Evolutionary conservation across 139 green algal species (phyloP).

Genomic region (Edaphochlamys debaryana): DNA sequence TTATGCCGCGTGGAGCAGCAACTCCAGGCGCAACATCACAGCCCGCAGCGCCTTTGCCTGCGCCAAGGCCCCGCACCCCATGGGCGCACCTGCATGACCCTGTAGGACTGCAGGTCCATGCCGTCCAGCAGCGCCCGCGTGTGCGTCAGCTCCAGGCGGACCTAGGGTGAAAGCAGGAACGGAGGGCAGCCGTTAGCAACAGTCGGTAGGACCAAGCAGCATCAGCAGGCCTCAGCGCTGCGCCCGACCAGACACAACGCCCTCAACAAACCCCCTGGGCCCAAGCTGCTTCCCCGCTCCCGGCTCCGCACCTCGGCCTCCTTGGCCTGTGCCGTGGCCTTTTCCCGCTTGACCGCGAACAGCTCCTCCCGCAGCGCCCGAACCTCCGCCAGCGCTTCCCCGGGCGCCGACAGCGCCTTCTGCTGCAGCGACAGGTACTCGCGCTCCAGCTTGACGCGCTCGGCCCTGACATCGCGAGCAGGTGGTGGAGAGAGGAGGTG

Average conservation of each 20-base stretch:
- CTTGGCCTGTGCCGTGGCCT: conserved; percentile 60
- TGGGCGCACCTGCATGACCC: conserved; percentile 47
- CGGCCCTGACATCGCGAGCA: conserved; percentile 40
- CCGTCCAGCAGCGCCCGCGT: conserved; percentile 60
- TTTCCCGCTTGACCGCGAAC: conserved; percentile 61
- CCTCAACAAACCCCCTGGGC: too few relatives aligned
- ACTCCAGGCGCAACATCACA: too few relatives aligned
- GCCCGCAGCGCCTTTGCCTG: too few relatives aligned
- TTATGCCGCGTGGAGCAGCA: too few relatives aligned
- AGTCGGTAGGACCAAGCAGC: too few relatives aligned
- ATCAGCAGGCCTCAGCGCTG: too few relatives aligned
- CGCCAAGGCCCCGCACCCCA: too few relatives aligned
- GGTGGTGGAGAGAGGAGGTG: too few relatives aligned
- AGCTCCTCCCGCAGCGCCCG: conserved; percentile 63
- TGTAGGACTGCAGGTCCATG: conserved; percentile 59
- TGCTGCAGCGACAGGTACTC: conserved; percentile 66
- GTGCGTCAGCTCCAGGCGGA: conserved; percentile 48
- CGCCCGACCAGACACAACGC: too few relatives aligned
- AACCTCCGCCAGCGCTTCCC: conserved; percentile 56
- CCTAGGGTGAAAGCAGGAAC: neutral
- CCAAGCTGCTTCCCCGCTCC: neutral
- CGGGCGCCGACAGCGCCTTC: conserved; percentile 56
- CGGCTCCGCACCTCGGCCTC: conserved; percentile 58
- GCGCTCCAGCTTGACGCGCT: conserved; percentile 76
- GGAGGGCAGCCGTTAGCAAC: too few relatives aligned